Percentiles rank a stretch among this genome's conserved stretches.
phyloP scores from a whole-genome alignment of 495 filamentous ascomycete species.

The Aspergillus mulundensis region DNA sequence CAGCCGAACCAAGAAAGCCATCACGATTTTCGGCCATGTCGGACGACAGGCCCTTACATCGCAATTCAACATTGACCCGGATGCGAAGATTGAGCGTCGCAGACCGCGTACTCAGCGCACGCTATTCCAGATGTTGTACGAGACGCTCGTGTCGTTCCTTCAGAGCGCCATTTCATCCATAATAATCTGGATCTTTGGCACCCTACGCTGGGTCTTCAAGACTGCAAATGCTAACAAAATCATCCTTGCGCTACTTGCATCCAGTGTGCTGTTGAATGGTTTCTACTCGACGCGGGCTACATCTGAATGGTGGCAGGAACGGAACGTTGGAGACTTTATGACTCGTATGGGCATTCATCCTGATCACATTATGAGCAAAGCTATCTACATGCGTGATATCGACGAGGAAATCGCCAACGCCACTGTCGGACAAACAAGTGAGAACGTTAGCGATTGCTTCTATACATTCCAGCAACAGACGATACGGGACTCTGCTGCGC shows the following conservation, averaged over 20 bases:
- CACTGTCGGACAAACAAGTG: conserved; percentile 31
- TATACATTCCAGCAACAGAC: conserved; percentile 42
- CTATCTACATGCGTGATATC: conserved; percentile 78
- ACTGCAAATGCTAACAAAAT: conserved; percentile 70
- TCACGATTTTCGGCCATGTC: conserved; percentile 83
- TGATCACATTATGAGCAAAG: conserved; percentile 74
- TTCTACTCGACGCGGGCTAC: conserved; percentile 64
- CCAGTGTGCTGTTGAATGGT: conserved; percentile 66
- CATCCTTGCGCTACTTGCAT: conserved; percentile 60
- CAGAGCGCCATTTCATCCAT: conserved; percentile 68
- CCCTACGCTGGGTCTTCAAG: conserved; percentile 60
- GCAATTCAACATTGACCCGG: conserved; percentile 53
- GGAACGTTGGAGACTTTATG: conserved; percentile 76
- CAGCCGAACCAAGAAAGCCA: conserved; percentile 83
- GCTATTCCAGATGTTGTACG: conserved; percentile 63
- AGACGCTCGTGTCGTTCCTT: conserved; percentile 61
- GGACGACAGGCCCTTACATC: conserved; percentile 66
- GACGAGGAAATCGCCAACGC: conserved; percentile 58
- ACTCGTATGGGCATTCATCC: conserved; percentile 70
- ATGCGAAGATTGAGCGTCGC: conserved; percentile 36
- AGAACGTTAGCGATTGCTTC: conserved; percentile 41
- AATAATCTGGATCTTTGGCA: conserved; percentile 67
- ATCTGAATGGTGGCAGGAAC: conserved; percentile 80
- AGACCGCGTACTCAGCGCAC: conserved; percentile 64
- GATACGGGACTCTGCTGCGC: conserved; percentile 27